These are phyloP conservation scores for Rosa multiflora DNA, from an alignment of 306 rosid species.

Conservation along the genomic window DNA sequence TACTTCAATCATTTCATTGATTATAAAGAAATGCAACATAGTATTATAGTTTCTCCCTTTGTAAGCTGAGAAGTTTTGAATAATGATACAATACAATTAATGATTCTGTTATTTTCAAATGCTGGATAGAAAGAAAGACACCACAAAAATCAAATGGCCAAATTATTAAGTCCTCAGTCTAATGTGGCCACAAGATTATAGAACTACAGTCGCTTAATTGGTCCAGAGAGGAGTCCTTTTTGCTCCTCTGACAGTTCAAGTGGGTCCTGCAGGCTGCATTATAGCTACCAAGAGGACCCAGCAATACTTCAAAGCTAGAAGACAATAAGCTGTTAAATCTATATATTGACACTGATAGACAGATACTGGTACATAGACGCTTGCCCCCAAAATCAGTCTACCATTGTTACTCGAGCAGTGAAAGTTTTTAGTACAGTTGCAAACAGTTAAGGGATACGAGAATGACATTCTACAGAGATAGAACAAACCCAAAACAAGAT, in stretches of 20 bases:
- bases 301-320: not conserved
- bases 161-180: not conserved
- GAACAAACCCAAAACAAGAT: constrained; percentile 23
- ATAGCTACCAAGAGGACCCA: constrained; percentile 16
- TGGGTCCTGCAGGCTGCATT: constrained; percentile 4
- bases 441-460: not conserved
- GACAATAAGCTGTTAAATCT: not conserved
- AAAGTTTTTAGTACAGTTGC: constrained; percentile 10
- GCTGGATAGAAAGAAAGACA: not conserved
- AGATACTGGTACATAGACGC: constrained; percentile 7
- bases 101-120: not conserved
- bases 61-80: not conserved
- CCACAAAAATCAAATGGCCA: not conserved
- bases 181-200: not conserved
- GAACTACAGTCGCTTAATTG: constrained; percentile 2
- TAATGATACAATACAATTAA: not conserved
- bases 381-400: constrained; percentile 19
- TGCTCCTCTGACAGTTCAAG: not conserved
- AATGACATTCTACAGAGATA: constrained; percentile 11
- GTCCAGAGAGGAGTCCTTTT: not conserved
- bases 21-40: not conserved
- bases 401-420: constrained; percentile 5
- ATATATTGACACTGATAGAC: constrained; percentile 3
- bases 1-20: not conserved
- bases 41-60: not conserved